Conservation (phyloP, 495 filamentous ascomycete species). For the Staphylotrichum longicolle region DNA sequence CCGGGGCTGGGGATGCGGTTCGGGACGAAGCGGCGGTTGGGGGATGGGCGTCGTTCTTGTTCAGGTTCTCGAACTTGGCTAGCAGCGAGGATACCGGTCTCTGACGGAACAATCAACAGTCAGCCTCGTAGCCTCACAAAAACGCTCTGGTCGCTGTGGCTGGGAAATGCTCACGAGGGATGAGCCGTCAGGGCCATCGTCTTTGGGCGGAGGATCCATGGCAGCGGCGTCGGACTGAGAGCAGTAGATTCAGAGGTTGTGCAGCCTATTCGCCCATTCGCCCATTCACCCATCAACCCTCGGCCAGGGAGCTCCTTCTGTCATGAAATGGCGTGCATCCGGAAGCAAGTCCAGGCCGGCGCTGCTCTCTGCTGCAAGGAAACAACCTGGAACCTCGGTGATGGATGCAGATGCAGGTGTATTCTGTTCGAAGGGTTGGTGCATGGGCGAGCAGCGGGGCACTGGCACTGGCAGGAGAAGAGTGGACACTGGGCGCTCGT, state of each 20-base stretch:
- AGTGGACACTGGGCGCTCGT: background rate
- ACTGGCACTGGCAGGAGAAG: background rate
- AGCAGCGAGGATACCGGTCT: conserved; percentile 87
- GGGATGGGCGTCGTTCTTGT: conserved; percentile 49
- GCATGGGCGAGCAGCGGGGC: conserved; percentile 17
- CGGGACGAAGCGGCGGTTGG: conserved; percentile 33
- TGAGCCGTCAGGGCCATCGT: conserved; percentile 55
- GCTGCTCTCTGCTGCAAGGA: conserved; percentile 2
- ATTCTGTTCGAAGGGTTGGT: conserved; percentile 1
- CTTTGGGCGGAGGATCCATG: conserved; percentile 40
- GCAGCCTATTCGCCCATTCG: background rate
- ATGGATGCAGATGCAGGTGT: conserved; percentile 11
- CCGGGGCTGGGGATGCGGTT: conserved; percentile 36
- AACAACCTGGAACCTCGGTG: too few relatives aligned
- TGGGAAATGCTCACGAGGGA: conserved; percentile 51
- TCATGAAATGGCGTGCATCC: conserved; percentile 27
- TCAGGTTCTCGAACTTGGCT: conserved; percentile 89
- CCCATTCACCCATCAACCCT: conserved; percentile 33
- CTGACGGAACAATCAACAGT: conserved; percentile 35
- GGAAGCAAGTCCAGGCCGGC: background rate
- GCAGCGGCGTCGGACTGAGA: conserved; percentile 30
- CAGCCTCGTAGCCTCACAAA: conserved; percentile 19
- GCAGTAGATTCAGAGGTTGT: conserved; percentile 24
- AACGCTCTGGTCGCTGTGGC: too few relatives aligned
- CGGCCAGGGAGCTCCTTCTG: conserved; percentile 18